Conservation (phyloP, 2,329 filamentous ascomycete genomes). For the Arthrinium phaeospermum region DNA sequence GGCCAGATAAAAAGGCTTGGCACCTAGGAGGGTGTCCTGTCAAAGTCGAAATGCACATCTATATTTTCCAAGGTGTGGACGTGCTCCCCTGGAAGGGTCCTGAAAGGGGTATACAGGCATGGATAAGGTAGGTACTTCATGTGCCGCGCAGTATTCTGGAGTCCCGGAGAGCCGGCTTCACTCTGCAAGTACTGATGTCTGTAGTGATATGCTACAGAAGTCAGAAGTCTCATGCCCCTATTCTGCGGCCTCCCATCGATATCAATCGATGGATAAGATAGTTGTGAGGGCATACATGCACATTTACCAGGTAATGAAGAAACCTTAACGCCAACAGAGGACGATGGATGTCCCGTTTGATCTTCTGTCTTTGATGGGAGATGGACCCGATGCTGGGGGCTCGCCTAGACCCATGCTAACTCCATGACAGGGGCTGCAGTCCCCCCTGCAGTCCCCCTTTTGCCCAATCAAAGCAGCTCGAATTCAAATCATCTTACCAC, state of each 20-base stretch:
- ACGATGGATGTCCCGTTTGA: not conserved
- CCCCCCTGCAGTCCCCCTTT: slow-evolving; percentile 2
- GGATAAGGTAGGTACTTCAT: too few species aligned
- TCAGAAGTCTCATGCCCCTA: not conserved
- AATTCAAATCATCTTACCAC: slow-evolving; percentile 16
- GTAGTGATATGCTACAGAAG: not conserved
- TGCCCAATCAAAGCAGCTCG: not conserved
- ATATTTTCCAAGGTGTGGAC: not conserved
- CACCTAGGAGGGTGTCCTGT: not conserved
- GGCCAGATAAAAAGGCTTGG: slow-evolving; percentile 15
- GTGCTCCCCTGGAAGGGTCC: not conserved
- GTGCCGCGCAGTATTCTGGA: not conserved
- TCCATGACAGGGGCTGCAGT: not conserved
- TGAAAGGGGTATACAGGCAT: too few species aligned
- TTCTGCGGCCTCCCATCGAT: not conserved
- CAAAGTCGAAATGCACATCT: not conserved
- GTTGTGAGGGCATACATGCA: not conserved
- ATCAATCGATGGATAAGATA: not conserved
- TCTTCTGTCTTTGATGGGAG: not conserved
- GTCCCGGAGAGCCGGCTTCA: not conserved
- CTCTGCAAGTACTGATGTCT: not conserved
- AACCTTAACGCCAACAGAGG: not conserved
- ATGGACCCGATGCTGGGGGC: slow-evolving; percentile 8
- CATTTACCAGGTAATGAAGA: not conserved
- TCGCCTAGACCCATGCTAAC: slow-evolving; percentile 14